A percentile compares a stretch with the other conserved stretches of the same genome.
Evolutionary conservation across 257 asterid species (phyloP).

Genomic region (Knoxia roxburghii): DNA sequence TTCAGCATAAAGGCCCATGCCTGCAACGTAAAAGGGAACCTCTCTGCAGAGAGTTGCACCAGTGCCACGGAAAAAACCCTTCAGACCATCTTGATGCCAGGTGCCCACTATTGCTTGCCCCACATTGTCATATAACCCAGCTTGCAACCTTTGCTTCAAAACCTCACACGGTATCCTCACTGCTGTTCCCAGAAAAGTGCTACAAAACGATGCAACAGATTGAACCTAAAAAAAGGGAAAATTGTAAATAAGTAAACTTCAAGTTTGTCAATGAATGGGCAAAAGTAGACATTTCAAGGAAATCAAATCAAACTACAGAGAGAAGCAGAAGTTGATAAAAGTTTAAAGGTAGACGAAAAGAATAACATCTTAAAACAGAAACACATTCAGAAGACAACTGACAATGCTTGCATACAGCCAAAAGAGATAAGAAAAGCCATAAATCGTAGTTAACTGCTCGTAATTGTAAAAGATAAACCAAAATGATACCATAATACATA

Average conservation of each 20-base stretch:
- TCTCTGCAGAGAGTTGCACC: constrained; percentile 93
- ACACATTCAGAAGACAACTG: neutral
- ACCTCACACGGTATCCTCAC: constrained; percentile 93
- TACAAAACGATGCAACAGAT: constrained; percentile 76
- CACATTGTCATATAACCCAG: constrained; percentile 76
- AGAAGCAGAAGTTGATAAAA: neutral
- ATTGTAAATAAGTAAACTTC: neutral
- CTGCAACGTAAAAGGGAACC: constrained; percentile 90
- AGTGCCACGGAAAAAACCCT: constrained; percentile 94
- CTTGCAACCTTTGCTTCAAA: constrained; percentile 86
- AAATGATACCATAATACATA: neutral
- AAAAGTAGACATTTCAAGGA: neutral
- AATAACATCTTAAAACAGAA: neutral
- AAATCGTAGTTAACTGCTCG: neutral
- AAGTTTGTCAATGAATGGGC: neutral
- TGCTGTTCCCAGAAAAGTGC: constrained; percentile 90
- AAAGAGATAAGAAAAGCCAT: neutral
- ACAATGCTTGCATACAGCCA: neutral
- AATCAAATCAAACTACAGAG: neutral
- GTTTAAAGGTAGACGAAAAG: neutral
- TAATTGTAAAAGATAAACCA: neutral
- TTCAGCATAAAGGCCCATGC: constrained; percentile 96
- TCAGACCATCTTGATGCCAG: constrained; percentile 80
- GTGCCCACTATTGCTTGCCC: constrained; percentile 82
- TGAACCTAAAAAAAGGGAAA: constrained; percentile 29